These are phyloP conservation scores for Fusarium longipes DNA, from an alignment of 2,329 filamentous ascomycete species.

Conservation along the genomic window DNA sequence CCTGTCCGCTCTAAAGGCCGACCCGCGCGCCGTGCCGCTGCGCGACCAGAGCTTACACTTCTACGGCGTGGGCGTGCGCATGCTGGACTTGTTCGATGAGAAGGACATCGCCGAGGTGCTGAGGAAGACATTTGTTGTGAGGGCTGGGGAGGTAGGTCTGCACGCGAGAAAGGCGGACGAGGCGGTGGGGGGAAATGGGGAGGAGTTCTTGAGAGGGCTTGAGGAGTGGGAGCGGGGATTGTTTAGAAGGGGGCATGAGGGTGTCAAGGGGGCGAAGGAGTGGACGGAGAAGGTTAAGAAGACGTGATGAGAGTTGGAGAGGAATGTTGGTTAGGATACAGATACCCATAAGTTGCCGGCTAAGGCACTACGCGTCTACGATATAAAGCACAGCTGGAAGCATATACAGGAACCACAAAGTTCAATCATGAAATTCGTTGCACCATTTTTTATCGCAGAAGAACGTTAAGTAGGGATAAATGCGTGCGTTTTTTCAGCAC, in stretches of 20 bases:
- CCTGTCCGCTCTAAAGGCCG: constrained; percentile 89
- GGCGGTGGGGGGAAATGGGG: constrained; percentile 66
- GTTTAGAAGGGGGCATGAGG: constrained; percentile 80
- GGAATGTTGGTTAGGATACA: constrained; percentile 5
- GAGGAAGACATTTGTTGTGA: constrained; percentile 80
- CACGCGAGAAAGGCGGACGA: constrained; percentile 88
- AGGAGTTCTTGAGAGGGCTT: constrained; percentile 86
- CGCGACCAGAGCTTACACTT: constrained; percentile 87
- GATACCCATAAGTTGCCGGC: constrained; percentile 42
- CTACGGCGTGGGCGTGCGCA: constrained; percentile 84
- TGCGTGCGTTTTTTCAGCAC: constrained; percentile 47
- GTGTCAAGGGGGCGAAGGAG: constrained; percentile 74
- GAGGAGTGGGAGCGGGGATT: constrained; percentile 89
- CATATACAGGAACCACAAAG: not conserved
- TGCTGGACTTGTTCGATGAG: constrained; percentile 92
- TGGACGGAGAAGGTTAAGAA: constrained; percentile 72
- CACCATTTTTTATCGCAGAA: not conserved
- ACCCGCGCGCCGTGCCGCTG: constrained; percentile 85
- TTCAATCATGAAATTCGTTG: not conserved
- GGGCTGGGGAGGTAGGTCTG: constrained; percentile 85
- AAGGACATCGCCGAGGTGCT: constrained; percentile 78
- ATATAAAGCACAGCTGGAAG: constrained; percentile 1
- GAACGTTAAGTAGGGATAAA: constrained; percentile 28
- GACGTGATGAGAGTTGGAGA: constrained; percentile 38
- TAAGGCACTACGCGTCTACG: constrained; percentile 27